Evolutionary conservation across 208 protist genomes (phyloP).

Genomic region (Acanthamoeba sp.): DNA sequence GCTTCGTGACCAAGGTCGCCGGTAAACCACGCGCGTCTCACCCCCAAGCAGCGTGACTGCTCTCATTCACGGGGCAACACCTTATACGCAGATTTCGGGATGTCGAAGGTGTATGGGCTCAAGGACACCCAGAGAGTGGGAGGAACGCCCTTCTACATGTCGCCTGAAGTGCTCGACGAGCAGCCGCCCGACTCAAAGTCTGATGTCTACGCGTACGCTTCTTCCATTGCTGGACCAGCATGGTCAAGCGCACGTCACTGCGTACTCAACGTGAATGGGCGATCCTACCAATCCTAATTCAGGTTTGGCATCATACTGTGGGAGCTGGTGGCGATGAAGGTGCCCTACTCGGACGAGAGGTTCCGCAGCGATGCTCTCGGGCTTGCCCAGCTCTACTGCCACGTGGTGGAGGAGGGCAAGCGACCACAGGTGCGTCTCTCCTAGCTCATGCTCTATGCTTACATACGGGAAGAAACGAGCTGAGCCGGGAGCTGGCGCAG

Average conservation of each 20-base stretch:
- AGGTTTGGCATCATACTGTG: conserved; percentile 72
- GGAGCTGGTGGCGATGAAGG: conserved; percentile 56
- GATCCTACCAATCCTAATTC: background rate
- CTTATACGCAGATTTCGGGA: background rate
- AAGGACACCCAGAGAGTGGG: conserved; percentile 1
- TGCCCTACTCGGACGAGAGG: conserved; percentile 56
- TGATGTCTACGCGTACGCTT: background rate
- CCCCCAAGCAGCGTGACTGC: background rate
- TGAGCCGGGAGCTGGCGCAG: background rate
- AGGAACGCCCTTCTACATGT: conserved; percentile 47
- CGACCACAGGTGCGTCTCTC: background rate
- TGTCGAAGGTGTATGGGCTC: conserved; percentile 32
- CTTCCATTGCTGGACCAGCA: background rate
- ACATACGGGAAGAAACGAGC: background rate
- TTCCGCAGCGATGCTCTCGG: conserved; percentile 2
- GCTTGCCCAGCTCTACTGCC: conserved; percentile 25
- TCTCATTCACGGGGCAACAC: background rate
- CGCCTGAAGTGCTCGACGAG: conserved; percentile 22
- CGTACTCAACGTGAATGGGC: no score
- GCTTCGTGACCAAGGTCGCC: conserved; percentile 41
- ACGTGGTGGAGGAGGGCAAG: conserved; percentile 14
- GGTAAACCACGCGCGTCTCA: background rate
- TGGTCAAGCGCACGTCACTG: background rate
- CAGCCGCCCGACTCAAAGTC: conserved; percentile 2
- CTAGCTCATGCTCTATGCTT: background rate